Evolutionary conservation across 768 basidiomycete species (phyloP), one percentile per base, ranked within the genome.

Genomic region (Russula sp.): DNA sequence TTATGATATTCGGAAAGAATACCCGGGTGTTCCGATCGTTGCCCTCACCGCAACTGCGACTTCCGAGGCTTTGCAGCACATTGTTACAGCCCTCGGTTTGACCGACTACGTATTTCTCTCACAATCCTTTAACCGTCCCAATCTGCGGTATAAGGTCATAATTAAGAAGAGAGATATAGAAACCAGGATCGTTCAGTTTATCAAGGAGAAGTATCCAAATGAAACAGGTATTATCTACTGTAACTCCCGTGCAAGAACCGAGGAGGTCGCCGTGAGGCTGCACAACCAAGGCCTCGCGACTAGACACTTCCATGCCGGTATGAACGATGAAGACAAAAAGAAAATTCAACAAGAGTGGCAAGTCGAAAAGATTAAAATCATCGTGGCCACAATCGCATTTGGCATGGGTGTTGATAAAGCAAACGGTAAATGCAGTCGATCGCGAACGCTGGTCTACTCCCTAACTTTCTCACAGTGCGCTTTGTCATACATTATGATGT

Each of bases 321-420:
- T 98, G 81, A 64, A 74, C 20, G 74, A 79, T 13, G 77, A 77
- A 9, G 90, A 92, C 50, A 88, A 88, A 70, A 79, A 82, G 50
- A 72, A 74, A 57, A 80, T 84, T 2, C 86, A 92, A 68, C 73
- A 77, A 24, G 81, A 84, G 49, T 98, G 96, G 96, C 86, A 89
- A 75, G 74, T 73, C 6, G 89, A 86, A 3, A n/a, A 75, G 79
- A 32, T 83, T 67, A 81, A 85, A 58, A 87, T 98, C 64, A 93
- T 99, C 61, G 93, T 97, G 50, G 96, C 96, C 3, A 99, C 97
- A 51, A 85, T 94, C 68, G 94, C 94, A 0, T 98, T 98, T 73
- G 96, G 96, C 13, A 98, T 98, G 94, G 95, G 96, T 1, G 92
- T 96, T 56, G 92, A 95, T 75, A 94, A 95, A 73, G 74, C 85